Evolutionary conservation across 2,329 filamentous ascomycete species (phyloP).

Genomic region (Penicillium sp.): DNA sequence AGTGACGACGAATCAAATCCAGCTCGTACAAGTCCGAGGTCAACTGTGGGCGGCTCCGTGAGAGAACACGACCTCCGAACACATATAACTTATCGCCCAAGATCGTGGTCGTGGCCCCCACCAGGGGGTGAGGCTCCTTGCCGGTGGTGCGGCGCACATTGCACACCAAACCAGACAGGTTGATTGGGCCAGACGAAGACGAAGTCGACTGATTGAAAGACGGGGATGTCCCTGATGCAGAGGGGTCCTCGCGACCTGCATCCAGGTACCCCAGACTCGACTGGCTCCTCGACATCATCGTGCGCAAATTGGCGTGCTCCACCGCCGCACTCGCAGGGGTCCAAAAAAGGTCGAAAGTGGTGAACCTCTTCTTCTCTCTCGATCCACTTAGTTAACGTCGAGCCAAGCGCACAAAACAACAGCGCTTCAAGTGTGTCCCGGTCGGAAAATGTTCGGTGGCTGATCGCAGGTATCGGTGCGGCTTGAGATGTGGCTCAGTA

Average conservation of each 20-base stretch:
- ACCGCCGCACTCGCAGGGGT: not conserved
- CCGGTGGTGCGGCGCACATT: constrained; percentile 78
- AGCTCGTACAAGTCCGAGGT: constrained; percentile 91
- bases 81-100: constrained; percentile 94
- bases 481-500: constrained; percentile 7
- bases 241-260: constrained; percentile 28
- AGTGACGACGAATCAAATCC: constrained; percentile 83
- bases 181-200: constrained; percentile 47
- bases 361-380: no score
- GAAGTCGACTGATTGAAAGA: constrained; percentile 25
- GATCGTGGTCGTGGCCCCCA: constrained; percentile 92
- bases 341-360: no score
- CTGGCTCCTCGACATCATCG: constrained; percentile 38
- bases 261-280: constrained; percentile 36
- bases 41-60: constrained; percentile 72
- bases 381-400: no score
- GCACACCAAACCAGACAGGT: constrained; percentile 61
- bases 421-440: no score
- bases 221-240: constrained; percentile 27
- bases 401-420: no score
- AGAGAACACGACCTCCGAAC: constrained; percentile 85
- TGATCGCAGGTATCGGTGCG: constrained; percentile 10
- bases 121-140: constrained; percentile 80
- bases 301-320: constrained; percentile 9
- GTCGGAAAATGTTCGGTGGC: no score